Evolutionary conservation across 495 filamentous ascomycete species (phyloP).

Genomic region (Annulohypoxylon bovei): DNA sequence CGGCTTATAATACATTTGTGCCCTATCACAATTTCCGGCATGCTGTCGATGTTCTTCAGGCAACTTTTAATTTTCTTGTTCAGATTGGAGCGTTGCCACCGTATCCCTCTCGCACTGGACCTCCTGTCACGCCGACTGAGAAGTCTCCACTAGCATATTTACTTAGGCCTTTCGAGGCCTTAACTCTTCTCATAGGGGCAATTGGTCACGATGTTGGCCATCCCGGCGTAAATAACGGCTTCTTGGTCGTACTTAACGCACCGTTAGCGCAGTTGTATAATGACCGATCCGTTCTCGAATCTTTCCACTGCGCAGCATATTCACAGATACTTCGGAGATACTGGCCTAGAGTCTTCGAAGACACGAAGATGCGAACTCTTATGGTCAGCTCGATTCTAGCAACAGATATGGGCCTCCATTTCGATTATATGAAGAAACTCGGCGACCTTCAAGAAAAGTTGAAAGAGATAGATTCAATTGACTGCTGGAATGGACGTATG

Average conservation of each 20-base stretch:
- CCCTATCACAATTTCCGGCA: constrained; percentile 99
- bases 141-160: constrained; percentile 75
- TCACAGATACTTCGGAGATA: constrained; percentile 93
- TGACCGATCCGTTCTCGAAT: constrained; percentile 94
- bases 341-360: constrained; percentile 84
- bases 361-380: constrained; percentile 79
- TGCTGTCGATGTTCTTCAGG: constrained; percentile 94
- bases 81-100: constrained; percentile 80
- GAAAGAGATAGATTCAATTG: constrained; percentile 64
- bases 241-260: constrained; percentile 89
- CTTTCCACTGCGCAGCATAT: constrained; percentile 97
- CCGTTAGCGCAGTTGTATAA: constrained; percentile 98
- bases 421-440: constrained; percentile 91
- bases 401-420: constrained; percentile 97
- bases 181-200: constrained; percentile 90
- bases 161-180: constrained; percentile 82
- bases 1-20: constrained; percentile 92
- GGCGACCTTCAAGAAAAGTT: constrained; percentile 79
- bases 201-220: constrained; percentile 98
- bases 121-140: constrained; percentile 24
- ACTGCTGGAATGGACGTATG: constrained; percentile 77
- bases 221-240: constrained; percentile 97
- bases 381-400: constrained; percentile 96
- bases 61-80: constrained; percentile 90
- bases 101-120: constrained; percentile 55